Evolutionary conservation across 179 eudicot genomes (phyloP).

Genomic region (Heliamphora pulchella): DNA sequence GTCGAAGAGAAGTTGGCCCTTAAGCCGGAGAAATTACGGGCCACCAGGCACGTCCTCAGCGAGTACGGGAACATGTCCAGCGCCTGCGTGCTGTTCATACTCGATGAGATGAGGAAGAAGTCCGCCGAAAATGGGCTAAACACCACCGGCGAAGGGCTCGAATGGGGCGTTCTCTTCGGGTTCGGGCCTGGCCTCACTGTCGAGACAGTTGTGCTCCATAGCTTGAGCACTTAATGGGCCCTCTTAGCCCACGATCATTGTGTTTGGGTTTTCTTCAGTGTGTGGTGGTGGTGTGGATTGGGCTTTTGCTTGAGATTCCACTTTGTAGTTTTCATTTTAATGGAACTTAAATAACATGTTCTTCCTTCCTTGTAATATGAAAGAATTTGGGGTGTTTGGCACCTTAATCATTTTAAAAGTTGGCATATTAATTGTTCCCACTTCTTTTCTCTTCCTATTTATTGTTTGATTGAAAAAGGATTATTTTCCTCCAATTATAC

Average conservation of each 20-base stretch:
- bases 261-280: not conserved
- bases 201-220: conserved; percentile 23
- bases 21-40: conserved; percentile 20
- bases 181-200: conserved; percentile 23
- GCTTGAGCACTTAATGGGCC: not conserved
- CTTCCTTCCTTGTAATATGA: too few relatives aligned
- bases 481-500: too few relatives aligned
- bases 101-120: conserved; percentile 24
- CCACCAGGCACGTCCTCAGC: conserved; percentile 21
- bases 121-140: conserved; percentile 17
- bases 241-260: not conserved
- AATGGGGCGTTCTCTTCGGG: conserved; percentile 22
- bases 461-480: too few relatives aligned
- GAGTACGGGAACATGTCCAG: conserved; percentile 18
- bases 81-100: conserved; percentile 17
- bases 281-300: not conserved
- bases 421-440: too few relatives aligned
- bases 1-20: conserved; percentile 22
- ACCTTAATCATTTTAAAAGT: too few relatives aligned
- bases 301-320: not conserved
- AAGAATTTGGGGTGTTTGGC: too few relatives aligned
- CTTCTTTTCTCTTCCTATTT: too few relatives aligned
- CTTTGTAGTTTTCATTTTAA: not conserved
- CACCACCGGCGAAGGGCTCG: conserved; percentile 21
- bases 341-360: not conserved